A percentile compares a stretch with the other conserved stretches of the same genome.
Evolutionary conservation across 2,329 filamentous ascomycete species (phyloP).

Genomic region (Aspergillus ochraceus): DNA sequence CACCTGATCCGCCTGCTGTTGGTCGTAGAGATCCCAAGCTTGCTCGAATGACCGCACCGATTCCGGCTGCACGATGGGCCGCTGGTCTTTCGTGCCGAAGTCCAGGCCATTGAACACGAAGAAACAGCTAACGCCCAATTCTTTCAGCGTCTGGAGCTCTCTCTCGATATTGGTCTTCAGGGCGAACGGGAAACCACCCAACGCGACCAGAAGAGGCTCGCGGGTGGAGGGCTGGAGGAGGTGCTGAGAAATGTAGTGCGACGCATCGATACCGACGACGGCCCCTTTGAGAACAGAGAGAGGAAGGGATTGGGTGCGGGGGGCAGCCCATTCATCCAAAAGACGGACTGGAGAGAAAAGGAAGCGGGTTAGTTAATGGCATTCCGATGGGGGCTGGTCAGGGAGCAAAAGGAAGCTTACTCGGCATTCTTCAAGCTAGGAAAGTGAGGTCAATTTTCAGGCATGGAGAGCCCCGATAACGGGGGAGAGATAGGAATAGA

Average conservation of each 20-base stretch:
- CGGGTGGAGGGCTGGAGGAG: conserved; percentile 69
- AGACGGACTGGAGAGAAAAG: conserved; percentile 41
- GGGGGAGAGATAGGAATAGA: conserved; percentile 3
- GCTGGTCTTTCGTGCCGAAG: conserved; percentile 71
- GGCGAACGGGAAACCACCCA: conserved; percentile 82
- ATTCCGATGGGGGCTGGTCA: background rate
- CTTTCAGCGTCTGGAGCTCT: conserved; percentile 72
- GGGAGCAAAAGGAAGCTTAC: conserved; percentile 26
- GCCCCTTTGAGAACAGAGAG: conserved; percentile 72
- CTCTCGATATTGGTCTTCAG: conserved; percentile 73
- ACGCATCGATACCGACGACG: conserved; percentile 82
- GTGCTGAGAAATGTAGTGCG: conserved; percentile 80
- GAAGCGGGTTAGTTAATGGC: conserved; percentile 1
- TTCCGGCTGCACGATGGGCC: conserved; percentile 59
- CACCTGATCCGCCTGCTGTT: conserved; percentile 74
- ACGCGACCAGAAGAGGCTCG: conserved; percentile 84
- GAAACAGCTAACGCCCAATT: conserved; percentile 70
- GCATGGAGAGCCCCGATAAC: conserved; percentile 24
- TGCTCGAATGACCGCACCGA: conserved; percentile 68
- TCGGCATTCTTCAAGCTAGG: conserved; percentile 36
- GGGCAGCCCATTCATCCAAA: conserved; percentile 59
- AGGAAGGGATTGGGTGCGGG: conserved; percentile 57
- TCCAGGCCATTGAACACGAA: conserved; percentile 93
- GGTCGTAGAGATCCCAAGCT: conserved; percentile 86
- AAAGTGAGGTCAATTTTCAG: conserved; percentile 26